Base-by-base conservation (phyloP, 1,139 yeast species). In the Williopsis jadinii region DNA sequence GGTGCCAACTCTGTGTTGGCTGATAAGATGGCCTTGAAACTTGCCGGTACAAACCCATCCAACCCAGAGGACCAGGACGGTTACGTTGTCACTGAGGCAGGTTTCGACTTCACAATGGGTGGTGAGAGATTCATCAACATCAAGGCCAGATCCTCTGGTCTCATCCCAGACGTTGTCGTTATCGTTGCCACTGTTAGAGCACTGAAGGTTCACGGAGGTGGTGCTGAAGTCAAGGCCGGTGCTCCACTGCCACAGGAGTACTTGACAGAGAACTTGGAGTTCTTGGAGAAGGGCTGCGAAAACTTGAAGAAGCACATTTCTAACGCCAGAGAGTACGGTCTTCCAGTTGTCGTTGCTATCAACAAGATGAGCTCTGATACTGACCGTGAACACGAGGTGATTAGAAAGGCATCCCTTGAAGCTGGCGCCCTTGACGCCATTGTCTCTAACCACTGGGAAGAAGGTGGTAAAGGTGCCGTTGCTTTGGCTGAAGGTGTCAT, bases 361-460 rank as follows among this genome's bases (percentile, higher is more conserved):
- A 92, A 92, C 76, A 79, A 80, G 66, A 85, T 92, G 81, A 80
- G 84, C 40, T 75, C 88, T 29, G 98, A 92, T 64, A 70, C 95
- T 44, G 84, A 73, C 44, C 78, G 74, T 43, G 98, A 92, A 67
- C 92, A 85, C 60, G 84, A 80, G 49, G 79, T 84, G 37, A 88
- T 92, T 57, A 84, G 77, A 56, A 82, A 84, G 62, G 94, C 82
- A 55, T 80, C 97, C 11, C 60, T 88, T 55, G 79, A 77, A 63
- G 95, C 95, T n/a, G 98, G 98, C 58, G 98, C 98, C 34, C 68
- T 70, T 46, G 97, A 86, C 60, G 97, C 97, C 28, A 84, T 92
- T 57, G 90, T 86, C 33, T 84, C 96, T 34, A 86, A 86, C 73
- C 98, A 92, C 67, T 92, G 97, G 97, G 97, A 85, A 66, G 86